Evolutionary conservation across 164 flowering plant species (phyloP), one percentile per base, ranked within the genome.

Genomic region (Echeveria elegans): DNA sequence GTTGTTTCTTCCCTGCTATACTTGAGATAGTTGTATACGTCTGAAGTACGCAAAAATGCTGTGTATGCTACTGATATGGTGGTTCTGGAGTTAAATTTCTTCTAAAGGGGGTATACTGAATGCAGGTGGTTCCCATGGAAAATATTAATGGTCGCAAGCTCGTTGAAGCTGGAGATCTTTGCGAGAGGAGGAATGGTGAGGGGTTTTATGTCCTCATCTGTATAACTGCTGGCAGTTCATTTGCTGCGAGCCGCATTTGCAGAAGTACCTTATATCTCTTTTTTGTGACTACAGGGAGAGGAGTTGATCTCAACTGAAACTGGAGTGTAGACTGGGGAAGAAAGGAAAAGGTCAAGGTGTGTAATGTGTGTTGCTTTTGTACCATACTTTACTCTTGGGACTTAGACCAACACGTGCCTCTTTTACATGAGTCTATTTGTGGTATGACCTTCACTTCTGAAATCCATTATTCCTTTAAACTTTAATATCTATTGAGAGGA

Each of bases 271-370:
- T 28, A 56, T 74, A 63, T 68, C 77, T 62, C 37, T 59, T 28
- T 69, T 69, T 59, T 69, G 59, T 73, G 65, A 75, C 86, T 56
- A 23, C 30, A 95, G 99, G 99, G 68, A 87, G 99, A 76, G 99
- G 99, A 72, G 99, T 95, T 75, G 99, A 95, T 80, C 94, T 95
- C 62, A 95, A 95, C 69, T 83, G 99, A 38, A 95, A 95, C 70
- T 95, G 99, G 99, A 85, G 97, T 74, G 96, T 95, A 24, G 99
- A 95, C 72, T 92, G 99, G 99, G 99, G 99, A 40, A 95, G 87
- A 74, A 95, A 95, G 75, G 99, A 95, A 76, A 86, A 92, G 96
- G n/a, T n/a, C n/a, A n/a, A n/a, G n/a, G 99, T 91, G 5, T 1
- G 69, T 70, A 34, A 15, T 61, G 45, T 66, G 19, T 64, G 52